These are phyloP conservation scores for Penicillium cosmopolitanum DNA, from an alignment of 495 filamentous ascomycete species.

Conservation along the genomic window DNA sequence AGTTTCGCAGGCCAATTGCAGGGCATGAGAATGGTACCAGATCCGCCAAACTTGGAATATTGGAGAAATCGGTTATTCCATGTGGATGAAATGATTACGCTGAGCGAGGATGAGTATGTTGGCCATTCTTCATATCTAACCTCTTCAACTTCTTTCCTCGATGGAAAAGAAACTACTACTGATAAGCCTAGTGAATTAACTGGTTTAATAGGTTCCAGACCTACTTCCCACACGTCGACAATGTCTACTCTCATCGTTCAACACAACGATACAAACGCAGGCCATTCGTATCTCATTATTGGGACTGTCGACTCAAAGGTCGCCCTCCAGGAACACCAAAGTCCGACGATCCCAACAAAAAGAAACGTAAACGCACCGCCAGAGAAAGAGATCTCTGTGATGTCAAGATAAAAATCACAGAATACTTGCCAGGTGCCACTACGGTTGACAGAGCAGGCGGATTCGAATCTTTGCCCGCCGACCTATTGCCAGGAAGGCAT, in stretches of 20 bases:
- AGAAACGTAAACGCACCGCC: conserved; percentile 81
- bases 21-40: conserved; percentile 60
- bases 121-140: not conserved
- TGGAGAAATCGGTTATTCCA: conserved; percentile 81
- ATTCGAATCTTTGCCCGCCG: conserved; percentile 27
- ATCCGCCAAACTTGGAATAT: conserved; percentile 69
- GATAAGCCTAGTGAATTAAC: not conserved
- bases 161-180: not conserved
- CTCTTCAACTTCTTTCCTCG: conserved; percentile 1
- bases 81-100: conserved; percentile 71
- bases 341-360: conserved; percentile 83
- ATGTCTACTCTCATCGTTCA: conserved; percentile 89
- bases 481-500: conserved; percentile 32
- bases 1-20: conserved; percentile 52
- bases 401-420: conserved; percentile 91
- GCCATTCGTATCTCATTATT: conserved; percentile 84
- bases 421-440: conserved; percentile 68
- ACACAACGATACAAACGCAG: conserved; percentile 86
- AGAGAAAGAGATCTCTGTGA: conserved; percentile 81
- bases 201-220: conserved; percentile 67
- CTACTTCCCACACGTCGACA: conserved; percentile 90
- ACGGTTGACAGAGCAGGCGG: conserved; percentile 20
- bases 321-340: conserved; percentile 82
- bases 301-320: conserved; percentile 88
- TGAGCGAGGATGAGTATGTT: conserved; percentile 81